Evolutionary conservation across 805 yeast genomes (phyloP).

Genomic region (Yarrowia bubula): DNA sequence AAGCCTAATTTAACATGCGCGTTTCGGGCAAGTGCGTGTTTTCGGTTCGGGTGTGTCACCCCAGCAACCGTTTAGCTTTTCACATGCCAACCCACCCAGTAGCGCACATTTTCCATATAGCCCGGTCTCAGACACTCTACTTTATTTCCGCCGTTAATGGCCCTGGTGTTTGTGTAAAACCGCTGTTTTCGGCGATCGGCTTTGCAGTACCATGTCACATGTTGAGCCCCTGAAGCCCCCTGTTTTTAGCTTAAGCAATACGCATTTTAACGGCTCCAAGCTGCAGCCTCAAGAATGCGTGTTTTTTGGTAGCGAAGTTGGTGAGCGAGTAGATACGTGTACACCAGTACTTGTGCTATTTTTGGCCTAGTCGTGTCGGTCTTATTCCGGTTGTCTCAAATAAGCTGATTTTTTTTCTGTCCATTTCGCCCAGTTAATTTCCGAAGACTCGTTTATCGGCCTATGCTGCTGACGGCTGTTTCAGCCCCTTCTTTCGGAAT

Average conservation of each 20-base stretch:
- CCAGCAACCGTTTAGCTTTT: constrained; percentile 3
- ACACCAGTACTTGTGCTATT: no score
- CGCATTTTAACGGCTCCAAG: not conserved
- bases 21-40: not conserved
- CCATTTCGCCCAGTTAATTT: not conserved
- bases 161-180: not conserved
- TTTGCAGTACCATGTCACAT: constrained; percentile 14
- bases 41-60: not conserved
- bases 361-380: no score
- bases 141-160: not conserved
- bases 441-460: not conserved
- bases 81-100: not conserved
- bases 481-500: constrained; percentile 26
- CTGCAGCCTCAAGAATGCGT: constrained; percentile 22
- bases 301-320: no score
- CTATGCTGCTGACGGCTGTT: not conserved
- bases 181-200: constrained; percentile 19
- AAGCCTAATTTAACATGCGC: not conserved
- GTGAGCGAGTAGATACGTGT: no score
- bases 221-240: constrained; percentile 23
- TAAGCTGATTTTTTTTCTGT: not conserved
- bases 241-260: constrained; percentile 11
- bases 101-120: not conserved
- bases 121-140: not conserved
- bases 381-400: no score